phyloP scores from a whole-genome alignment of 257 asterid genomes.

The Scutellaria minor region DNA sequence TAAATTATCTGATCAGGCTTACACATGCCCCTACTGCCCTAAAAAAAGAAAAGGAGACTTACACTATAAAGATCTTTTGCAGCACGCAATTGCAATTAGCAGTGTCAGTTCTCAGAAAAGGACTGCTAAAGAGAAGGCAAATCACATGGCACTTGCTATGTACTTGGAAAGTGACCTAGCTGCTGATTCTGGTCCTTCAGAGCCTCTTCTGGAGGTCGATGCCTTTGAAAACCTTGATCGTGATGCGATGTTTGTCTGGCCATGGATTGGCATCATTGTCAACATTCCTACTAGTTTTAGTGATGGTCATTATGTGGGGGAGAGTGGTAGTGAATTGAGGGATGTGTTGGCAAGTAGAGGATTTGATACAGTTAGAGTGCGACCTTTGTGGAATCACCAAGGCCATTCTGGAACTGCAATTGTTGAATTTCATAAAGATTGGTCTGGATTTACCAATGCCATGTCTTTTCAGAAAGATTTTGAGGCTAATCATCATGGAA shows the following conservation, averaged over 20 bases:
- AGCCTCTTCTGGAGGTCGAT: slow-evolving; percentile 20
- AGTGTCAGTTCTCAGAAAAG: slow-evolving; percentile 23
- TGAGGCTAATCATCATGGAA: slow-evolving; percentile 61
- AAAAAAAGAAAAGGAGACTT: slow-evolving; percentile 27
- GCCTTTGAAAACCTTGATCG: slow-evolving; percentile 15
- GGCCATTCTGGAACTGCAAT: slow-evolving; percentile 78
- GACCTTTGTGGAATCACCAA: slow-evolving; percentile 66
- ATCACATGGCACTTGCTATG: slow-evolving; percentile 12
- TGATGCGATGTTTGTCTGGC: slow-evolving; percentile 73
- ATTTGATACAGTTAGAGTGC: slow-evolving; percentile 69
- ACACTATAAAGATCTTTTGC: slow-evolving; percentile 33
- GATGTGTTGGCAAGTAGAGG: slow-evolving; percentile 57
- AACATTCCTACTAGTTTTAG: slow-evolving; percentile 55
- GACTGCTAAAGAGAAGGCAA: slow-evolving; percentile 30
- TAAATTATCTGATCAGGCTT: slow-evolving; percentile 54
- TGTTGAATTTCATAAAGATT: slow-evolving; percentile 65
- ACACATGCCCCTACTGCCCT: slow-evolving; percentile 37
- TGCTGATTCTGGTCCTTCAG: slow-evolving; percentile 17
- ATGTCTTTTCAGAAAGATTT: slow-evolving; percentile 70
- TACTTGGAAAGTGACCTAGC: slow-evolving; percentile 29
- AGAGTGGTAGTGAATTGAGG: slow-evolving; percentile 66
- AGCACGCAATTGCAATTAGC: slow-evolving; percentile 33
- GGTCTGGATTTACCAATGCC: slow-evolving; percentile 69
- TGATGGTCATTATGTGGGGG: slow-evolving; percentile 71
- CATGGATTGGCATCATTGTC: slow-evolving; percentile 72